Percentiles rank a stretch among this genome's conserved stretches.
phyloP scores from a whole-genome alignment of 805 yeast species.

The Cyberlindnera euphorbiiphila region DNA sequence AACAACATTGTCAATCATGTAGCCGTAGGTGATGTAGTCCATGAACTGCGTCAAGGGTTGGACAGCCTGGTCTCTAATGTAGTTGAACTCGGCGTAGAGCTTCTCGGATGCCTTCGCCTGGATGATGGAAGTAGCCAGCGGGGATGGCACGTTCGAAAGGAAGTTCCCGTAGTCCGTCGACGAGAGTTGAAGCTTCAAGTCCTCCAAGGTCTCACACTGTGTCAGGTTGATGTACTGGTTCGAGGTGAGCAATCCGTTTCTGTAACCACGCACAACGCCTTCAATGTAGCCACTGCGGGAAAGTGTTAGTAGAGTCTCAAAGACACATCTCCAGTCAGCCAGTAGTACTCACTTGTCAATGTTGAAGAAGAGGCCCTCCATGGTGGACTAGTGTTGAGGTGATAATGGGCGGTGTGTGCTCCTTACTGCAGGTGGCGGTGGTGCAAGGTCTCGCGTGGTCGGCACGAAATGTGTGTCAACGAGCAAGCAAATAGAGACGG shows the following conservation, averaged over 20 bases:
- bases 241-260: slow-evolving; percentile 70
- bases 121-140: slow-evolving; percentile 82
- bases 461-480: too few relatives aligned
- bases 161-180: slow-evolving; percentile 96
- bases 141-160: slow-evolving; percentile 73
- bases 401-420: neutral
- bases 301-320: slow-evolving; percentile 20
- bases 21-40: slow-evolving; percentile 92
- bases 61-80: slow-evolving; percentile 77
- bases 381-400: slow-evolving; percentile 30
- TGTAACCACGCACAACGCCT: slow-evolving; percentile 92
- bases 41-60: slow-evolving; percentile 77
- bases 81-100: slow-evolving; percentile 79
- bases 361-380: slow-evolving; percentile 95
- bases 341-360: slow-evolving; percentile 45
- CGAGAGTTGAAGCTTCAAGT: slow-evolving; percentile 86
- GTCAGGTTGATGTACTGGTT: slow-evolving; percentile 89
- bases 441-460: neutral
- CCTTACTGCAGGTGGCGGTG: neutral
- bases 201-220: slow-evolving; percentile 94
- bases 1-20: slow-evolving; percentile 97
- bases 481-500: too few relatives aligned
- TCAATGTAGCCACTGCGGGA: slow-evolving; percentile 72
- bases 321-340: too few relatives aligned
- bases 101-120: slow-evolving; percentile 74